Percentiles rank a stretch among this genome's conserved stretches.
phyloP scores from a whole-genome alignment of 1,284 basidiomycete genomes.

The Takashimella koratensis region DNA sequence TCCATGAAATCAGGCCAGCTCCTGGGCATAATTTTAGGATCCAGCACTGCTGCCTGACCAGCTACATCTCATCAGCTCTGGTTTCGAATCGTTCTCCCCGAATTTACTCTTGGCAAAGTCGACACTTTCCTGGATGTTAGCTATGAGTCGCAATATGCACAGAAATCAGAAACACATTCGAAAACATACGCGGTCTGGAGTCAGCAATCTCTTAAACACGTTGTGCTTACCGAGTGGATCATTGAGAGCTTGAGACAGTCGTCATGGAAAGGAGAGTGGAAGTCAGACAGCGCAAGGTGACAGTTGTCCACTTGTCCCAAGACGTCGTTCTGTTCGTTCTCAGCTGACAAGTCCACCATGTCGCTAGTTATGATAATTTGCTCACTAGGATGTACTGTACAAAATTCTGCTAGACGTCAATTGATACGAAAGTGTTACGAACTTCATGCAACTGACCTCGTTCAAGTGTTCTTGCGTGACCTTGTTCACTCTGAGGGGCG shows the following conservation, averaged over 20 bases:
- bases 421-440: no score
- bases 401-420: conserved; percentile 38
- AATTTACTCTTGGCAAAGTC: conserved; percentile 49
- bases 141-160: no score
- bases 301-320: conserved; percentile 45
- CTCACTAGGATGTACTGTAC: conserved; percentile 42
- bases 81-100: no score
- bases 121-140: conserved; percentile 28
- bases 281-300: conserved; percentile 45
- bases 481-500: conserved; percentile 29
- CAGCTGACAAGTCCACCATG: conserved; percentile 3
- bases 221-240: conserved; percentile 42
- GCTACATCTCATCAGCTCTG: conserved; percentile 18
- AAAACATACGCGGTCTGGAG: conserved; percentile 34
- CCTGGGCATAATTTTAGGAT: conserved; percentile 23
- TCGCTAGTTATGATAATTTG: no score
- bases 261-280: conserved; percentile 7
- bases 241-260: conserved; percentile 30
- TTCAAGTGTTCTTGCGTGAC: conserved; percentile 44
- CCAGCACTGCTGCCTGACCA: conserved; percentile 38
- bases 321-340: conserved; percentile 41
- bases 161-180: conserved; percentile 4
- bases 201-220: no score
- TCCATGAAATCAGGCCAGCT: conserved; percentile 50
- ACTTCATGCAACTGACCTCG: conserved; percentile 35